phyloP scores from a whole-genome alignment of 1,139 yeast species.

The Yamadazyma aaseri region DNA sequence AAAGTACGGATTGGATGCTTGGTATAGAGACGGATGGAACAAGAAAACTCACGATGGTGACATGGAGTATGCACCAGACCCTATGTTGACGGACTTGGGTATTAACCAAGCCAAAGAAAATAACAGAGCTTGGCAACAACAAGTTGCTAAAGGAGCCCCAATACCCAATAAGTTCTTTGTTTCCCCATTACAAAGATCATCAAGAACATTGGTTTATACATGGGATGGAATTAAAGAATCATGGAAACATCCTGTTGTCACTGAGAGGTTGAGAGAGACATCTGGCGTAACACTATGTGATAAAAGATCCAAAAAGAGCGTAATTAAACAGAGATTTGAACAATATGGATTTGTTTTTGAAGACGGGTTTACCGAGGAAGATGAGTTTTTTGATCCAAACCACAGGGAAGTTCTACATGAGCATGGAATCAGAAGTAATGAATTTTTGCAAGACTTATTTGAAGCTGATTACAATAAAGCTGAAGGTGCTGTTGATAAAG shows the following conservation, averaged over 20 bases:
- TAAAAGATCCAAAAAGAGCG: conserved; percentile 41
- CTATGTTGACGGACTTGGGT: conserved; percentile 62
- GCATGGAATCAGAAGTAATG: conserved; percentile 47
- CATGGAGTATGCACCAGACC: conserved; percentile 65
- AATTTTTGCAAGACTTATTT: conserved; percentile 49
- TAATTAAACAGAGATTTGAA: conserved; percentile 16
- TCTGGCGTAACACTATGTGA: conserved; percentile 70
- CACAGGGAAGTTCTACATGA: conserved; percentile 45
- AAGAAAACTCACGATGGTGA: conserved; percentile 53
- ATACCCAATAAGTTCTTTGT: conserved; percentile 56
- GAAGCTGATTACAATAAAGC: conserved; percentile 26
- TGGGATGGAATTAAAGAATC: conserved; percentile 42
- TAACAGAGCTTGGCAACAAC: conserved; percentile 43
- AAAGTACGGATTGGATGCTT: conserved; percentile 56
- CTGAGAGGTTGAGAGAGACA: conserved; percentile 70
- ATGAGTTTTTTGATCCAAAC: conserved; percentile 32
- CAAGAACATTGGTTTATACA: conserved; percentile 56
- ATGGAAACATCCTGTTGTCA: conserved; percentile 32
- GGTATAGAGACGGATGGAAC: conserved; percentile 60
- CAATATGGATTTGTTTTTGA: conserved; percentile 36
- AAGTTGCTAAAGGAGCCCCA: conserved; percentile 50
- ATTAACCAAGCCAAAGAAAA: conserved; percentile 47
- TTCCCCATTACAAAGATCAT: conserved; percentile 69
- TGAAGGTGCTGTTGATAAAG: conserved; percentile 20
- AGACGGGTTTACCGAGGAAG: conserved; percentile 47